Evolutionary conservation across 129 eudicot species (phyloP).

Genomic region (Helichrysum umbraculigerum): DNA sequence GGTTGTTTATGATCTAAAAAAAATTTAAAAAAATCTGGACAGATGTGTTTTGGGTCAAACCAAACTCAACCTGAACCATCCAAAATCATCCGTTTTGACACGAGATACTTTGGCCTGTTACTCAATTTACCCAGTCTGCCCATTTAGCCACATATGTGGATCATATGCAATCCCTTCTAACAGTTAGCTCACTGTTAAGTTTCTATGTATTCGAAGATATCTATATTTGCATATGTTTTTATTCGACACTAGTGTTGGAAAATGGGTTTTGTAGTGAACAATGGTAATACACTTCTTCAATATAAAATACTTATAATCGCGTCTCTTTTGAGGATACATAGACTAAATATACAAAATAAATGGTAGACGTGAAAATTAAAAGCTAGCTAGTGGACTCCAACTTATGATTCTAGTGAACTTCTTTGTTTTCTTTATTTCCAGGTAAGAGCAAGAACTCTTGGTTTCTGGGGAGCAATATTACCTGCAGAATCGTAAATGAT

Average conservation of each 20-base stretch:
- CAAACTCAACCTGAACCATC: not conserved
- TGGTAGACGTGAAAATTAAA: not conserved
- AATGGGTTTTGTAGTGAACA: too few species aligned
- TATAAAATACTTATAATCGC: not conserved
- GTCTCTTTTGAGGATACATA: not conserved
- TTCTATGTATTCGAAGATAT: not conserved
- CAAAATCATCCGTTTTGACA: not conserved
- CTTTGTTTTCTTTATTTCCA: conserved; percentile 52
- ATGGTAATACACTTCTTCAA: not conserved
- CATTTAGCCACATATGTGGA: not conserved
- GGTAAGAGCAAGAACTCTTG: conserved; percentile 65
- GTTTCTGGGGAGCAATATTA: conserved; percentile 54
- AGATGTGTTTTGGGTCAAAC: too few species aligned
- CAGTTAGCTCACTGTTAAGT: not conserved
- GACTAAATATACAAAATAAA: not conserved
- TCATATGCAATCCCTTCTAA: not conserved
- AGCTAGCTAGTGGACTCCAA: not conserved
- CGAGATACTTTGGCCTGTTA: not conserved
- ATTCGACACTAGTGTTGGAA: not conserved
- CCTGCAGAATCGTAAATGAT: conserved; percentile 74
- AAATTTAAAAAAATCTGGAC: too few species aligned
- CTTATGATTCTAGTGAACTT: not conserved
- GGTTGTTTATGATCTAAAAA: too few species aligned
- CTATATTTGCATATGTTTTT: not conserved
- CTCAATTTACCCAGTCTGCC: not conserved